Percentiles rank a stretch among this genome's conserved stretches.
These are phyloP conservation scores for Beauveria bassiana DNA, from an alignment of 2,329 filamentous ascomycete species.

Conservation along the genomic window DNA sequence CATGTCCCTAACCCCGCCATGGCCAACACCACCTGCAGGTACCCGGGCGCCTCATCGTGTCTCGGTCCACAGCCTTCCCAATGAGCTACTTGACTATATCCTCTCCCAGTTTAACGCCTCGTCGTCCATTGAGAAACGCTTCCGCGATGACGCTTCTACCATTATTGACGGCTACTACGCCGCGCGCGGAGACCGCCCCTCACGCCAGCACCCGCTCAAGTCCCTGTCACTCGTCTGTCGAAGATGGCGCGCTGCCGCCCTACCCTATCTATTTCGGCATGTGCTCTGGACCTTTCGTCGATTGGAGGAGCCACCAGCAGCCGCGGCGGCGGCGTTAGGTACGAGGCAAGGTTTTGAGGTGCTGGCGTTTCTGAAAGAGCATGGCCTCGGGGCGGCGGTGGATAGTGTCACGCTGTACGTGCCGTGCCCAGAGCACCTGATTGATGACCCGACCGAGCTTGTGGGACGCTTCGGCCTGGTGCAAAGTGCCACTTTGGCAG, in stretches of 20 bases:
- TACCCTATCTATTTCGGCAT: constrained; percentile 52
- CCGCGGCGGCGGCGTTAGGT: neutral
- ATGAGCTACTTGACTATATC: constrained; percentile 52
- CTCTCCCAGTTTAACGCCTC: constrained; percentile 44
- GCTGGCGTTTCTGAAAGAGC: constrained; percentile 30
- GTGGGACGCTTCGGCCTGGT: constrained; percentile 23
- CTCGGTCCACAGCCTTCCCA: constrained; percentile 39
- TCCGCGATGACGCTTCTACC: constrained; percentile 41
- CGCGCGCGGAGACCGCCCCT: constrained; percentile 12
- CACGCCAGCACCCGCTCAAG: constrained; percentile 39
- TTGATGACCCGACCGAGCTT: constrained; percentile 21
- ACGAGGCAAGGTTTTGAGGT: constrained; percentile 13
- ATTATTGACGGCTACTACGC: constrained; percentile 32
- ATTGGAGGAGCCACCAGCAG: constrained; percentile 18
- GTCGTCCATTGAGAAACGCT: constrained; percentile 38
- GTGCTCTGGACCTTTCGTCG: constrained; percentile 33
- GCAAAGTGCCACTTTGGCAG: constrained; percentile 17
- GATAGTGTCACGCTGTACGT: constrained; percentile 34
- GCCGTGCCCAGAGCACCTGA: constrained; percentile 19
- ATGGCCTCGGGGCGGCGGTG: constrained; percentile 32
- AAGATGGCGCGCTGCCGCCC: constrained; percentile 41
- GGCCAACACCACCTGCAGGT: neutral
- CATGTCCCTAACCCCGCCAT: constrained; percentile 1
- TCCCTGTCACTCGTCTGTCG: constrained; percentile 44
- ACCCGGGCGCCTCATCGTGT: neutral